phyloP scores from a whole-genome alignment of 805 yeast species.

The Lachancea cidri region DNA sequence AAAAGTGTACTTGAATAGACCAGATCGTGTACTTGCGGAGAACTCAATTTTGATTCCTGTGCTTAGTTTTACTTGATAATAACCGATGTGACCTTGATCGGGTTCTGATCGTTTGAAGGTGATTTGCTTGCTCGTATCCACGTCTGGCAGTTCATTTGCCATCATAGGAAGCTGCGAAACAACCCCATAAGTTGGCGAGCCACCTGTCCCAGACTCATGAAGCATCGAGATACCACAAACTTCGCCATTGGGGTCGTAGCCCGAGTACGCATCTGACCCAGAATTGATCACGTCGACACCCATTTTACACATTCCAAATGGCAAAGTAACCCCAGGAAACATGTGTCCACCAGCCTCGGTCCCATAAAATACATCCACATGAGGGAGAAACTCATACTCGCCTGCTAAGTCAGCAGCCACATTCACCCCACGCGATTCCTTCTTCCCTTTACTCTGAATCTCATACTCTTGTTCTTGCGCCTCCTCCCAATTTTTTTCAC shows the following conservation, averaged over 20 bases:
- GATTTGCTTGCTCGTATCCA: slow-evolving; percentile 12
- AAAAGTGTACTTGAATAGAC: slow-evolving; percentile 26
- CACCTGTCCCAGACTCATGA: slow-evolving; percentile 40
- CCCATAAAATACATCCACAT: slow-evolving; percentile 35
- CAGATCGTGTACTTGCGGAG: slow-evolving; percentile 29
- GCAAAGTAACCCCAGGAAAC: slow-evolving; percentile 35
- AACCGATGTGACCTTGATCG: slow-evolving; percentile 27
- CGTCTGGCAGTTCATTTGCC: slow-evolving; percentile 9
- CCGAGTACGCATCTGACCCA: slow-evolving; percentile 30
- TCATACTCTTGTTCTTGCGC: background rate
- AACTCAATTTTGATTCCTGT: slow-evolving; percentile 26
- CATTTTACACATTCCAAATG: slow-evolving; percentile 37
- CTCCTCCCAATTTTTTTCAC: background rate
- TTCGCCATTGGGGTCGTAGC: slow-evolving; percentile 31
- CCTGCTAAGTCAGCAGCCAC: background rate
- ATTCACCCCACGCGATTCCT: background rate
- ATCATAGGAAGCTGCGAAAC: slow-evolving; percentile 31
- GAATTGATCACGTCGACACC: slow-evolving; percentile 31
- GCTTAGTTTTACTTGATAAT: slow-evolving; percentile 21
- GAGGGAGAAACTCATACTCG: slow-evolving; percentile 7
- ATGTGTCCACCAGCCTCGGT: slow-evolving; percentile 35
- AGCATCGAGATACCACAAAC: slow-evolving; percentile 35
- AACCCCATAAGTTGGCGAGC: slow-evolving; percentile 36
- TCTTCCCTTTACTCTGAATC: background rate
- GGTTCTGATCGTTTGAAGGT: slow-evolving; percentile 12